Base-by-base conservation (phyloP, 345 rosid species). In the Heritiera fomes region DNA sequence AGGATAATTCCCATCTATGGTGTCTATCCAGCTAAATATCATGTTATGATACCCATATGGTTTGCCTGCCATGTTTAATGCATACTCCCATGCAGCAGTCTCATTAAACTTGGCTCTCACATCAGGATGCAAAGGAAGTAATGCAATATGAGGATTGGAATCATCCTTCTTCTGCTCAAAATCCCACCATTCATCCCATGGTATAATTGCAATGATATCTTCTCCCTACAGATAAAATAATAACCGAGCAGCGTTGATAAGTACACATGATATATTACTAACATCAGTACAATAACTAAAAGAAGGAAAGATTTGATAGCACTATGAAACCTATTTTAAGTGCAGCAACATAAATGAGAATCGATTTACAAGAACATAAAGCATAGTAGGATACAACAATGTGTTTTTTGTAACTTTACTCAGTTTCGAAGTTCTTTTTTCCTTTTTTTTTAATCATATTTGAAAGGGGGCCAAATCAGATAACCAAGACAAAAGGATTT, bases 171-270 rank as follows among this genome's bases (percentile, higher is more conserved):
- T 94, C 79, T 87, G 89, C 87, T 97, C 99, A 83, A 92, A 94
- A 45, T 97, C 98, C 99, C 98, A 97, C 99, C 99, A 97, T 84
- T 97, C 98, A 53, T 94, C 99, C 99, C 98, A 97, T 34, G 98
- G 93, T 75, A 94, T 45, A 73, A 94, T 43, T 13, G 95, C 95
- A 83, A 97, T 82, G 62, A 94, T 78, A 86, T 94, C 97, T 89
- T 92, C 93, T 81, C 98, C 99, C 99, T 94, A 73, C 11, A 8
- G 60, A 52, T 17, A 56, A 77, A 7, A 64, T 43, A 77, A 75
- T 13, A 63, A 80, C 13, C 0, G 1, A 46, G 28, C 13, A 62
- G 41, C 20, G 73, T 14, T 20, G 67, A 67, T 63, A 40, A 76
- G 49, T 66, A 28, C 15, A 30, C 45, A 38, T 18, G 34, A 60